Percentiles rank a stretch among this genome's conserved stretches.
These are phyloP conservation scores for Aspergillus latus DNA, from an alignment of 2,329 filamentous ascomycete genomes.

Conservation along the genomic window DNA sequence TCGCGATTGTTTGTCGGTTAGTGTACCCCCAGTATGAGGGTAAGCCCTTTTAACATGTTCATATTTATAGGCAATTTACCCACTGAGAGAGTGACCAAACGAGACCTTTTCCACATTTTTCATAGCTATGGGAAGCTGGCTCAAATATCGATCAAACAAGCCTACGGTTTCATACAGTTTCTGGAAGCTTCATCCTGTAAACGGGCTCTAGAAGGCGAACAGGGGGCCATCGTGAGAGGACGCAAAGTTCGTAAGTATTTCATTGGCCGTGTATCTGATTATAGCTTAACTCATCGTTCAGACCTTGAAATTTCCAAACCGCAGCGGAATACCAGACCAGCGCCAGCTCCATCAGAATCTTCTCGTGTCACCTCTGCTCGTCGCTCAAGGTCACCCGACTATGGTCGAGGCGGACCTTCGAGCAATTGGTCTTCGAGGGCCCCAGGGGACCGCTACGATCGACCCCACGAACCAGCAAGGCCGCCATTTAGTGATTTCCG, in stretches of 20 bases:
- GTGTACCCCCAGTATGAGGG: slow-evolving; percentile 19
- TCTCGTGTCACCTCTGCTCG: slow-evolving; percentile 42
- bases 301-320: slow-evolving; percentile 67
- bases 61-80: slow-evolving; percentile 73
- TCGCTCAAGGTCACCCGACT: slow-evolving; percentile 65
- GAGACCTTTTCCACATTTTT: slow-evolving; percentile 90
- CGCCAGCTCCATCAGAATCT: slow-evolving; percentile 40
- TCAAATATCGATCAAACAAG: slow-evolving; percentile 94
- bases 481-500: slow-evolving; percentile 50
- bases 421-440: slow-evolving; percentile 32
- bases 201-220: slow-evolving; percentile 71
- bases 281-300: slow-evolving; percentile 12
- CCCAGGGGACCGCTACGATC: slow-evolving; percentile 47
- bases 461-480: slow-evolving; percentile 36
- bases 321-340: slow-evolving; percentile 72
- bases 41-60: not conserved
- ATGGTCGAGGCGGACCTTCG: slow-evolving; percentile 45
- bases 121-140: slow-evolving; percentile 80
- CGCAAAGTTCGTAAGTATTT: slow-evolving; percentile 79
- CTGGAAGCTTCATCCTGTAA: slow-evolving; percentile 72
- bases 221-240: slow-evolving; percentile 78
- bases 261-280: slow-evolving; percentile 17
- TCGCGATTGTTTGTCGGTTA: slow-evolving; percentile 52
- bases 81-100: slow-evolving; percentile 88
- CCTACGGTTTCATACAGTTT: slow-evolving; percentile 96